These are phyloP conservation scores for Suhomyces canberraensis DNA, from an alignment of 805 yeast species.

Conservation along the genomic window DNA sequence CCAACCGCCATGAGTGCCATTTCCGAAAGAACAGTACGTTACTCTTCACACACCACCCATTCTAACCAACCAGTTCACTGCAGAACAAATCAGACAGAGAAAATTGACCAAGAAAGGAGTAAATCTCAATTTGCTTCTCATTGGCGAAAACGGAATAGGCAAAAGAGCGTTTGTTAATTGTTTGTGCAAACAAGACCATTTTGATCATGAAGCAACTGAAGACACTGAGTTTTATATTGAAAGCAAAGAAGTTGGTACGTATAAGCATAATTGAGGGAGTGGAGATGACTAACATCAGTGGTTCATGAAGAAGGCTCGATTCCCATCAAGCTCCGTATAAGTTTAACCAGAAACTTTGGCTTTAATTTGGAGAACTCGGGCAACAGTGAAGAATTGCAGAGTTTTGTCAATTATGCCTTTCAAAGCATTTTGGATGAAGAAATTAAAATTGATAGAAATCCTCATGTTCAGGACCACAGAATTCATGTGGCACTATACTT, in stretches of 20 bases:
- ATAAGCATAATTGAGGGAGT: too few species aligned
- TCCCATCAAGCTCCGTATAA: conserved; percentile 17
- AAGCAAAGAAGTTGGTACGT: conserved; percentile 11
- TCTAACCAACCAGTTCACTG: conserved; percentile 12
- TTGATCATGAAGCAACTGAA: conserved; percentile 2
- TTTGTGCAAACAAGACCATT: conserved; percentile 34
- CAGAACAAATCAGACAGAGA: conserved; percentile 20
- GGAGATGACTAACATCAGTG: too few species aligned
- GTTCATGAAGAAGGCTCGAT: not conserved
- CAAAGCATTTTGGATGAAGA: conserved; percentile 10
- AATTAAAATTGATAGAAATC: conserved; percentile 12
- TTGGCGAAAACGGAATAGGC: conserved; percentile 48
- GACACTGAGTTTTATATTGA: conserved; percentile 11
- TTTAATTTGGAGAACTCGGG: conserved; percentile 18
- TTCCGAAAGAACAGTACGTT: too few species aligned
- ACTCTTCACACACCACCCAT: too few species aligned
- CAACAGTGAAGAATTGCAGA: conserved; percentile 10
- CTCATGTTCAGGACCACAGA: conserved; percentile 16
- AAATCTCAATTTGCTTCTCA: conserved; percentile 24
- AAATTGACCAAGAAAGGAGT: conserved; percentile 20
- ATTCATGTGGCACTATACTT: conserved; percentile 27
- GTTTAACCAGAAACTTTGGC: conserved; percentile 24
- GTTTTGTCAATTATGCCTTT: conserved; percentile 8
- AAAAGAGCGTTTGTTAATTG: conserved; percentile 81
- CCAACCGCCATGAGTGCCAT: too few species aligned